Percentiles rank a stretch among this genome's conserved stretches.
Conservation (phyloP, 176 grass and related monocot species). For the Carex myosuroides region DNA sequence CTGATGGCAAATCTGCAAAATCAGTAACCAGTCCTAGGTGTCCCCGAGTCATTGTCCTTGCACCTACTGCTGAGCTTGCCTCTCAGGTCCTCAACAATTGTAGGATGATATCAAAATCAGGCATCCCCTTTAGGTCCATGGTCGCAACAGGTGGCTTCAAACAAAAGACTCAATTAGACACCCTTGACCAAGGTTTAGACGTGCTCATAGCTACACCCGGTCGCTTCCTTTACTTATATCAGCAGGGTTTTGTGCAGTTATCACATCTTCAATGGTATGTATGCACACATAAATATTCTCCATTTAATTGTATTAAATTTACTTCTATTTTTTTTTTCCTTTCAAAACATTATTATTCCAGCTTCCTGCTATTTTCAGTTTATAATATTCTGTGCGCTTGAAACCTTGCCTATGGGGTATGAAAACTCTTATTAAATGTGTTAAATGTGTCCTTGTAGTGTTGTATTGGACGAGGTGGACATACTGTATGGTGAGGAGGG, state of each 20-base stretch:
- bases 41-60: constrained; percentile 68
- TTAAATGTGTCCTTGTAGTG: constrained; percentile 30
- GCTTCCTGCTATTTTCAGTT: not conserved
- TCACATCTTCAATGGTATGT: constrained; percentile 74
- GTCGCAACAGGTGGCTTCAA: constrained; percentile 84
- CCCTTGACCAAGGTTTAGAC: constrained; percentile 76
- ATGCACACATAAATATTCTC: not conserved
- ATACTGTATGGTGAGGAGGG: constrained; percentile 83
- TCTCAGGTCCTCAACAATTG: constrained; percentile 91
- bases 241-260: constrained; percentile 71
- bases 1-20: constrained; percentile 31
- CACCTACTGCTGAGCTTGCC: constrained; percentile 84
- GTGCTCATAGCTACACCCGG: constrained; percentile 87
- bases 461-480: constrained; percentile 91
- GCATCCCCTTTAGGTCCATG: constrained; percentile 89
- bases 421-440: not conserved
- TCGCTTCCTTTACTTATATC: constrained; percentile 72
- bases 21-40: constrained; percentile 33
- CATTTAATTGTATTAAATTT: not conserved
- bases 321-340: not conserved
- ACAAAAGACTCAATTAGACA: constrained; percentile 83
- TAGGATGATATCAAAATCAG: constrained; percentile 58
- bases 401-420: not conserved
- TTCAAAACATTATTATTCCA: not conserved
- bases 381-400: not conserved